Conservation (phyloP, 2,329 filamentous ascomycete species). For the Neofusicoccum ribis region DNA sequence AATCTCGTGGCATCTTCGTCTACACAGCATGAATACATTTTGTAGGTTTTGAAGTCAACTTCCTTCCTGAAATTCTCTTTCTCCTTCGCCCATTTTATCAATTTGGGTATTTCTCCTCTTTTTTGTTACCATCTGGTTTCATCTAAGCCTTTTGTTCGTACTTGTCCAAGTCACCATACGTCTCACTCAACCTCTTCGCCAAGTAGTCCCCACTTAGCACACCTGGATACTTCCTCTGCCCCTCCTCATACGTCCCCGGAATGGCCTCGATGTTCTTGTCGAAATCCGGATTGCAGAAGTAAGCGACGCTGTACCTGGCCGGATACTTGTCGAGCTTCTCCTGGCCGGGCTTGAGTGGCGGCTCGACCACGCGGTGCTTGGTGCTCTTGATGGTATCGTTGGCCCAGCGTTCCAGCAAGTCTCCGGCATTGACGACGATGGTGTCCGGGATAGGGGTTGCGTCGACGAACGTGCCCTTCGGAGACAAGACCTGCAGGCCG, state of each 20-base stretch:
- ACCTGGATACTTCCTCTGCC: conserved; percentile 71
- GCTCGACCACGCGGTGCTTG: conserved; percentile 86
- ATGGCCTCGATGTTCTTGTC: conserved; percentile 75
- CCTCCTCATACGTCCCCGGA: conserved; percentile 71
- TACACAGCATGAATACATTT: too few species aligned
- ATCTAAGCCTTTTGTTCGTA: not conserved
- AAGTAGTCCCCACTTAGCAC: conserved; percentile 82
- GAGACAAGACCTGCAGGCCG: conserved; percentile 57
- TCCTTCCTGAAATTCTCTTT: too few species aligned
- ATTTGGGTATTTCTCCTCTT: not conserved
- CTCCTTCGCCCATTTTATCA: not conserved
- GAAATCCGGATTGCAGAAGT: conserved; percentile 88
- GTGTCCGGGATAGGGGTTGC: conserved; percentile 79
- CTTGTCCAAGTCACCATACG: conserved; percentile 43
- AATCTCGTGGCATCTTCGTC: too few species aligned
- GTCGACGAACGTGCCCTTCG: conserved; percentile 76
- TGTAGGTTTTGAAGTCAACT: too few species aligned
- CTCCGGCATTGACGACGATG: conserved; percentile 86
- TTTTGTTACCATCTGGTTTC: not conserved
- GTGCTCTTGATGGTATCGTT: conserved; percentile 92
- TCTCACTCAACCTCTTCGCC: conserved; percentile 73
- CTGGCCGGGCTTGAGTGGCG: conserved; percentile 54
- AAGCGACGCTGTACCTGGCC: conserved; percentile 80
- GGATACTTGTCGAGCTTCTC: conserved; percentile 61
- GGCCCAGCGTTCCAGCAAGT: conserved; percentile 82